A percentile compares a stretch with the other conserved stretches of the same genome.
Conservation (phyloP, 78 protist species). For the Dictyostelium firmibasis region DNA sequence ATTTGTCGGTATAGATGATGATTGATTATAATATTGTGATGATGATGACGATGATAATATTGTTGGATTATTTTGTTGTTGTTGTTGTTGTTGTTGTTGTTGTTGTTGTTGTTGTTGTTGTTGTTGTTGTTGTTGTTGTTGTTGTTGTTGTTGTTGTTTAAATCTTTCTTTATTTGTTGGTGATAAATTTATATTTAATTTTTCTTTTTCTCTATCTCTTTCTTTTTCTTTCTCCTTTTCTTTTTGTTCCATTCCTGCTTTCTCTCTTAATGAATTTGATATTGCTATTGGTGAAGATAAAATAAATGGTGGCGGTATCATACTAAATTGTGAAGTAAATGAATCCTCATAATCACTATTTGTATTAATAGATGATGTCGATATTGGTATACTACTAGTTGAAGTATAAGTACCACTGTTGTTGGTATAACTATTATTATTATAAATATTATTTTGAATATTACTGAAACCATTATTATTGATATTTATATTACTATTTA, state of each 20-base stretch:
- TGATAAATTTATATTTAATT: neutral
- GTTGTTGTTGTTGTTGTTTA: neutral
- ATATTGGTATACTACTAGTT: neutral
- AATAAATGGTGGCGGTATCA: neutral
- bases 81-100: neutral
- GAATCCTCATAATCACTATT: neutral
- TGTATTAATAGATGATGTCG: neutral
- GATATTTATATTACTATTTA: neutral
- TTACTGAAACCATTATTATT: neutral
- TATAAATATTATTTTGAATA: neutral
- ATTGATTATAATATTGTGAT: neutral
- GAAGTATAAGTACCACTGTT: neutral
- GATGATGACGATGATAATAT: neutral
- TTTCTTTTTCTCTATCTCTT: neutral
- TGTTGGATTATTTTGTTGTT: too few relatives aligned
- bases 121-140: neutral
- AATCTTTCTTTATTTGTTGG: neutral
- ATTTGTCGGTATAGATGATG: neutral
- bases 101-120: constrained; percentile 1
- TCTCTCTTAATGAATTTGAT: neutral
- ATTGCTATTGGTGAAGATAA: neutral
- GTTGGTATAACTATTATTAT: neutral
- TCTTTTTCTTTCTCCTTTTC: neutral
- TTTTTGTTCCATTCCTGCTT: neutral
- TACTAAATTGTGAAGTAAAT: neutral